Conservation (phyloP, 208 protist genomes). For the Novymonas esmeraldas region DNA sequence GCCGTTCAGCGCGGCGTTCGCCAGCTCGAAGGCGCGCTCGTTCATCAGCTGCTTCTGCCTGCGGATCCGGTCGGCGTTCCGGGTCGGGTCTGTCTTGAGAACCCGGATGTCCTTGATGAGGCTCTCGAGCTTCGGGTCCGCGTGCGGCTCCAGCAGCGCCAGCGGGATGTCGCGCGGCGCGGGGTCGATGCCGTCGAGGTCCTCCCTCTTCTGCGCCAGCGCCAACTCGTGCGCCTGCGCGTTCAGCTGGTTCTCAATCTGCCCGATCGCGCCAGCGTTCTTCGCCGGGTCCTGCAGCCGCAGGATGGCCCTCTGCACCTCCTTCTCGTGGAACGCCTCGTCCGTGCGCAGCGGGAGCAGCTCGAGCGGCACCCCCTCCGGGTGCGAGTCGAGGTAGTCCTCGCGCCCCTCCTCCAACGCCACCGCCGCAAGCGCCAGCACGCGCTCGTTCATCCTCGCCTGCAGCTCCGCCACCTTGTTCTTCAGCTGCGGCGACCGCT, state of each 20-base stretch:
- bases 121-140: constrained; percentile 46
- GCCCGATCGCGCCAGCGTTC: constrained; percentile 39
- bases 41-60: constrained; percentile 52
- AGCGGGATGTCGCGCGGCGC: constrained; percentile 59
- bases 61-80: constrained; percentile 60
- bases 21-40: constrained; percentile 55
- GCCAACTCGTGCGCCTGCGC: constrained; percentile 64
- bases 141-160: constrained; percentile 59
- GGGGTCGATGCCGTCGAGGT: constrained; percentile 60
- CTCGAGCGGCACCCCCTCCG: constrained; percentile 62
- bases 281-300: constrained; percentile 47
- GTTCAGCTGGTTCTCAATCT: constrained; percentile 63
- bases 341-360: constrained; percentile 61
- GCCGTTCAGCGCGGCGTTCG: constrained; percentile 40
- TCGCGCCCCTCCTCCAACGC: constrained; percentile 59
- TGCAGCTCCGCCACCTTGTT: constrained; percentile 41
- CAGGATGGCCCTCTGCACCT: constrained; percentile 53
- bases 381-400: constrained; percentile 52
- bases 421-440: constrained; percentile 40
- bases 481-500: constrained; percentile 29
- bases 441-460: constrained; percentile 47
- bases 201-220: constrained; percentile 53
- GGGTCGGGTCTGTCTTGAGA: constrained; percentile 56
- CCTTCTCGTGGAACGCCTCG: constrained; percentile 48
- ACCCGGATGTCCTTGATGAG: constrained; percentile 52